Conservation (phyloP, 805 yeast genomes). For the Myxozyma nipponensis region DNA sequence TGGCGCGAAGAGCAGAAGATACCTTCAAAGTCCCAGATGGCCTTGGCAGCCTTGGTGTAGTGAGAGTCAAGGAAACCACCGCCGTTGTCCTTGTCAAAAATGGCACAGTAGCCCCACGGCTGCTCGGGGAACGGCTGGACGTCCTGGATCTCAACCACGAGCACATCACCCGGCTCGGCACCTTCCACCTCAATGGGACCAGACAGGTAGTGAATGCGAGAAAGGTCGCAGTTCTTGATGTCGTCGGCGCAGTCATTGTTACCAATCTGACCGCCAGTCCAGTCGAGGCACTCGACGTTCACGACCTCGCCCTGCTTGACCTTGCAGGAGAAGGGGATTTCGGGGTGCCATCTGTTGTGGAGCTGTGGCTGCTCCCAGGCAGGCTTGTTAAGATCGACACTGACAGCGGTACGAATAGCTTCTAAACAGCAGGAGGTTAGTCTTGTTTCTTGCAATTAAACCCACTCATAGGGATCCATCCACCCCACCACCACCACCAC, state of each 20-base stretch:
- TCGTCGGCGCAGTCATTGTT: constrained; percentile 51
- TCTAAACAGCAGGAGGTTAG: constrained; percentile 3
- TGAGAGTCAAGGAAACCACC: constrained; percentile 50
- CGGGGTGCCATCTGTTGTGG: constrained; percentile 56
- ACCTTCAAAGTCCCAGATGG: constrained; percentile 52
- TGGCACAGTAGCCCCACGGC: constrained; percentile 54
- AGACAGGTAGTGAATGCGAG: constrained; percentile 47
- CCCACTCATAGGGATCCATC: too few species aligned
- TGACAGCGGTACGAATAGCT: constrained; percentile 40
- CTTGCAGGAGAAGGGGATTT: constrained; percentile 42
- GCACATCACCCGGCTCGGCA: constrained; percentile 48
- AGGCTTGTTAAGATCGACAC: constrained; percentile 44
- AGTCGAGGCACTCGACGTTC: constrained; percentile 50
- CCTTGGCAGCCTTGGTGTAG: constrained; percentile 52
- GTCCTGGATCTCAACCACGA: constrained; percentile 49
- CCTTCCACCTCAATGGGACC: constrained; percentile 48
- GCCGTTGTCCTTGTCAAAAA: constrained; percentile 48
- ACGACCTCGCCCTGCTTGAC: constrained; percentile 45
- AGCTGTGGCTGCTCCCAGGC: constrained; percentile 47
- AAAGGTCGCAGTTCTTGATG: constrained; percentile 44
- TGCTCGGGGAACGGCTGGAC: constrained; percentile 51
- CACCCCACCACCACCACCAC: too few species aligned
- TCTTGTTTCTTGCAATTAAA: too few species aligned
- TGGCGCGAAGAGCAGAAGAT: constrained; percentile 49
- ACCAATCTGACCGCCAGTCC: constrained; percentile 52